Evolutionary conservation across 805 yeast species (phyloP), one percentile per base, ranked within the genome.

Genomic region (Torulaspora microellipsoides): DNA sequence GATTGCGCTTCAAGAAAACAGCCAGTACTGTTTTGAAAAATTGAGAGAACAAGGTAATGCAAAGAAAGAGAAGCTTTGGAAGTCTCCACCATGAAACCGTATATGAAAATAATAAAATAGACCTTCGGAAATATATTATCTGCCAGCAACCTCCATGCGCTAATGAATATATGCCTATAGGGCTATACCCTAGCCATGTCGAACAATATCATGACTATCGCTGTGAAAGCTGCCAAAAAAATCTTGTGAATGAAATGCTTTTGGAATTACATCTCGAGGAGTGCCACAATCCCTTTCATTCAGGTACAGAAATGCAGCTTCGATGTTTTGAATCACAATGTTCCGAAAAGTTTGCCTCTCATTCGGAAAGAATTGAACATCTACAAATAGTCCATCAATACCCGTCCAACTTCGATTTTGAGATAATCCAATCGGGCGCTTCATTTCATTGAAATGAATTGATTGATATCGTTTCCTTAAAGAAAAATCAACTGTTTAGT

Each of bases 211-310:
- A 55, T 29, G 48, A 47, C 15, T 33, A 66, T 48, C 49, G 58
- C 1, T 74, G 80, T 46, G 39, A 49, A 0, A 62, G 58, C 30
- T 75, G 80, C 49, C 47, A 52, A 8, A 60, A 53, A 33, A 61
- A 56, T 46, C 73, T 78, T 44, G 80, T 81, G 0, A 64, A 68
- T n/a, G 62, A 66, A 9, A 53, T 46, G 31, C 49, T 72, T 7
- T 59, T 79, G 15, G 66, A 69, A 4, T 51, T 78, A 12, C 85
- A 79, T 49, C 67, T 78, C 1, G 65, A 68, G 20, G 84, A 79
- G 49, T 62, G 64, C 43, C 84, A 80, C 51, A 73, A 76, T 53
- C 77, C 81, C 2, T 71, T 78, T 34, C 52, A 60, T 4, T 48
- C 49, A 15, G 64, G 70, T 2, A 53, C 59, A 36, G 54, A 59